A percentile compares a stretch with the other conserved stretches of the same genome.
These are phyloP conservation scores for Panicum virgatum DNA, from an alignment of 202 grass and related monocot genomes.

Conservation along the genomic window DNA sequence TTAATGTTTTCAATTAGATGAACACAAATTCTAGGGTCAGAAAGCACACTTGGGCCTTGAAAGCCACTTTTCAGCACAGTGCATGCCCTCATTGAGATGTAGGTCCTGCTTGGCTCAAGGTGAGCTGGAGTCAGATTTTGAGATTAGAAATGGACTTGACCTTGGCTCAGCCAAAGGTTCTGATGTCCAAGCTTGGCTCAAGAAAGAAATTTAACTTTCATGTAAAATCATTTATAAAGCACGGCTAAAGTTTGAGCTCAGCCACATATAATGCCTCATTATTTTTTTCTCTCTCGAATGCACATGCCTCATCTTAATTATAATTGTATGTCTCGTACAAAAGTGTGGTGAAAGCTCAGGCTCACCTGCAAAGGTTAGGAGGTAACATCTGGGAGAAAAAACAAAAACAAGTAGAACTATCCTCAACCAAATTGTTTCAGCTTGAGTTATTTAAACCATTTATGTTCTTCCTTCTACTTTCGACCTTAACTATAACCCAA, in stretches of 20 bases:
- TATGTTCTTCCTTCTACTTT: neutral
- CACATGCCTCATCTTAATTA: neutral
- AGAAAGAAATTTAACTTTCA: neutral
- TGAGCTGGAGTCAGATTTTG: neutral
- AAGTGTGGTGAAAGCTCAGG: neutral
- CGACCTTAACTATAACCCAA: conserved; percentile 5
- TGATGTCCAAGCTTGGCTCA: neutral
- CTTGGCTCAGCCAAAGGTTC: neutral
- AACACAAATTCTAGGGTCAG: neutral
- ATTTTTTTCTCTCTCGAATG: neutral
- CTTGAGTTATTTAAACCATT: neutral
- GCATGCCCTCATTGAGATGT: neutral
- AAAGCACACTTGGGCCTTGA: neutral
- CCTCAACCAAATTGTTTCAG: neutral
- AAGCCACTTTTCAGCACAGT: neutral
- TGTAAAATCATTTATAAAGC: neutral
- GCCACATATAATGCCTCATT: neutral
- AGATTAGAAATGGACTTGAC: neutral
- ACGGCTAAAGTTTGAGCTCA: neutral
- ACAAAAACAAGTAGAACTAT: conserved; percentile 1
- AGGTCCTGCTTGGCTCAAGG: neutral
- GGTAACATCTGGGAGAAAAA: neutral
- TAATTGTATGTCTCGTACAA: neutral
- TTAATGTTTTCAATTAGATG: neutral
- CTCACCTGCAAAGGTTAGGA: neutral